phyloP scores from a whole-genome alignment of 2,329 filamentous ascomycete genomes.

The Fusarium decemcellulare region DNA sequence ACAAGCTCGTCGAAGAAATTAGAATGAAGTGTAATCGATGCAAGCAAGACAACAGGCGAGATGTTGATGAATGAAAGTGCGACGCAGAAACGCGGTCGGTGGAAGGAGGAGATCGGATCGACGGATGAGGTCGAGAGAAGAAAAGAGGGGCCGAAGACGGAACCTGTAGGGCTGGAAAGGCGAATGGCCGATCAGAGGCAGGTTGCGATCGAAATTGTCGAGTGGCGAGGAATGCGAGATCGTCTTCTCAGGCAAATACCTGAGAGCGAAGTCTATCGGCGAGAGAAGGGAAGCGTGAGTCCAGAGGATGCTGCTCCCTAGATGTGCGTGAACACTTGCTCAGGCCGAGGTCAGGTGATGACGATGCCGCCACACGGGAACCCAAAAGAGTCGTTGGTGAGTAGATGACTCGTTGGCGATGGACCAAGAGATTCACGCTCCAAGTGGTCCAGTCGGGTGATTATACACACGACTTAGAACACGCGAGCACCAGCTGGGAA shows the following conservation, averaged over 20 bases:
- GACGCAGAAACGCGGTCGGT: slow-evolving; percentile 32
- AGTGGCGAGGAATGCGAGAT: slow-evolving; percentile 11
- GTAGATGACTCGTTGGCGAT: slow-evolving; percentile 21
- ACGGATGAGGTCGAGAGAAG: slow-evolving; percentile 12
- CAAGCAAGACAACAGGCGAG: slow-evolving; percentile 32
- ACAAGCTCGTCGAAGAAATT: slow-evolving; percentile 36
- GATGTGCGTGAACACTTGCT: slow-evolving; percentile 19
- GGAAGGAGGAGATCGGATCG: slow-evolving; percentile 31
- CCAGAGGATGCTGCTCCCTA: slow-evolving; percentile 16
- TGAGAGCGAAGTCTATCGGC: slow-evolving; percentile 8
- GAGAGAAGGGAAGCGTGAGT: slow-evolving; percentile 34
- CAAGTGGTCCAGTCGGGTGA: slow-evolving; percentile 39
- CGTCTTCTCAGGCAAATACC: slow-evolving; percentile 14
- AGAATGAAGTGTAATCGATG: slow-evolving; percentile 40
- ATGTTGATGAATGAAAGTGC: slow-evolving; percentile 44
- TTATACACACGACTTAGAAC: slow-evolving; percentile 40
- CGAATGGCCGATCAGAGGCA: slow-evolving; percentile 16
- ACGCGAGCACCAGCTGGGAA: slow-evolving; percentile 44
- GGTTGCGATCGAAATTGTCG: slow-evolving; percentile 25
- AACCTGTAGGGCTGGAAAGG: slow-evolving; percentile 13
- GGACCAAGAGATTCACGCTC: slow-evolving; percentile 42
- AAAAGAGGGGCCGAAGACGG: slow-evolving; percentile 19
- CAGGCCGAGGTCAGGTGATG: slow-evolving; percentile 34
- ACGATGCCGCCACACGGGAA: slow-evolving; percentile 16
- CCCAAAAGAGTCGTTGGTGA: slow-evolving; percentile 15